Conservation (phyloP, 768 basidiomycete species). For the Boletus subcaerulescens region DNA sequence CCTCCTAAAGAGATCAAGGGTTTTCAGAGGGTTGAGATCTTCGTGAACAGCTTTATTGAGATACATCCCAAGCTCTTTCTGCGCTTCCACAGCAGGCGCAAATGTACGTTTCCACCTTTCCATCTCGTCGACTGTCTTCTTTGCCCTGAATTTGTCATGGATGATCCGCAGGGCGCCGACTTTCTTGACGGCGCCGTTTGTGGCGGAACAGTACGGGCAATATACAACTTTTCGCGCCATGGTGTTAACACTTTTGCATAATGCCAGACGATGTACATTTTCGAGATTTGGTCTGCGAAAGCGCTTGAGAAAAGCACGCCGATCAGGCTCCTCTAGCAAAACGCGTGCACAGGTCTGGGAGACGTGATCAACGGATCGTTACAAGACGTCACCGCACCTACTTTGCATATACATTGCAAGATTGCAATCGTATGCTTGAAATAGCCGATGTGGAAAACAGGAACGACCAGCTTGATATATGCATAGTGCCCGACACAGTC, state of each 20-base stretch:
- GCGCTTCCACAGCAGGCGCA: conserved; percentile 73
- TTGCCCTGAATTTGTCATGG: conserved; percentile 95
- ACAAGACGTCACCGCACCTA: conserved; percentile 23
- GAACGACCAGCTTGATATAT: conserved; percentile 94
- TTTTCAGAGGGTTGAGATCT: conserved; percentile 92
- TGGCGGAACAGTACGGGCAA: conserved; percentile 90
- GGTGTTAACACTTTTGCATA: conserved; percentile 82
- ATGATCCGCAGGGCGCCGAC: conserved; percentile 92
- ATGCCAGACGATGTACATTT: conserved; percentile 81
- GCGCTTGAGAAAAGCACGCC: conserved; percentile 79
- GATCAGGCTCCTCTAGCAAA: conserved; percentile 81
- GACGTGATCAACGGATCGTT: not conserved
- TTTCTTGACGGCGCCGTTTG: conserved; percentile 96
- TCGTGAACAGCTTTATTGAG: conserved; percentile 87
- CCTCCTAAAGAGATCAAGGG: conserved; percentile 85
- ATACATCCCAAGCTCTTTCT: conserved; percentile 82
- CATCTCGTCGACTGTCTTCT: conserved; percentile 87
- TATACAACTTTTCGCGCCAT: conserved; percentile 87
- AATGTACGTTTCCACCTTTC: conserved; percentile 87
- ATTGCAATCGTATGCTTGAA: conserved; percentile 94
- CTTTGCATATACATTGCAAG: conserved; percentile 97
- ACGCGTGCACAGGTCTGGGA: conserved; percentile 86
- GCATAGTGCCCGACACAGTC: conserved; percentile 99
- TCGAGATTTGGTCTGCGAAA: conserved; percentile 90
- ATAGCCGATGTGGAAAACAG: conserved; percentile 98